A percentile compares a stretch with the other conserved stretches of the same genome.
These are phyloP conservation scores for Trichosporon ovoides DNA, from an alignment of 1,284 basidiomycete genomes.

Conservation along the genomic window DNA sequence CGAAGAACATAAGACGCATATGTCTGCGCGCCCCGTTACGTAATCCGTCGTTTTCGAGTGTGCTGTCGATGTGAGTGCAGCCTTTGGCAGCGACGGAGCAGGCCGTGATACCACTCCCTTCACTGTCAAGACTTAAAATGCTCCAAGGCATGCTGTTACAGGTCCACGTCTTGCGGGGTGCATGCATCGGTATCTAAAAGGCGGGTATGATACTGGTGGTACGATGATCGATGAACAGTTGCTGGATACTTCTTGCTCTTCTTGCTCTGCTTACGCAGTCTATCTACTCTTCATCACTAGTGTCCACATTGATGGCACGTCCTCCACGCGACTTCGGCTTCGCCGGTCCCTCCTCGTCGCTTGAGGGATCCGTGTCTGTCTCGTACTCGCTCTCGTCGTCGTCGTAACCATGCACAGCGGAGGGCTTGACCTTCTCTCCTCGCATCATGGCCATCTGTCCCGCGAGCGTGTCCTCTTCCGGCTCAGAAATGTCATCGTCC, in stretches of 20 bases:
- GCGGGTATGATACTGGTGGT: background rate
- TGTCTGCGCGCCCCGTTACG: too few species aligned
- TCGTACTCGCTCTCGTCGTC: constrained; percentile 50
- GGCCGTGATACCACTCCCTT: too few species aligned
- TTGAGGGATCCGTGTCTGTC: constrained; percentile 49
- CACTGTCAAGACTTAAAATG: too few species aligned
- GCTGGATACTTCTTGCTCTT: constrained; percentile 18
- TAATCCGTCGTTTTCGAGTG: too few species aligned
- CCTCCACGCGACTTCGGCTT: constrained; percentile 7
- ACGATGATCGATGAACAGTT: constrained; percentile 9
- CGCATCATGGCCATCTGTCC: constrained; percentile 99
- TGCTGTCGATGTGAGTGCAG: too few species aligned
- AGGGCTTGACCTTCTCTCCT: constrained; percentile 76
- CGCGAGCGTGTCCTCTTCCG: constrained; percentile 88
- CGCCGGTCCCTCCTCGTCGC: constrained; percentile 51
- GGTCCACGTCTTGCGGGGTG: background rate
- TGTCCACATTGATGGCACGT: constrained; percentile 49
- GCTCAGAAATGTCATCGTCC: constrained; percentile 92
- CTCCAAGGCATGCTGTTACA: too few species aligned
- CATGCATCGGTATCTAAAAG: constrained; percentile 4
- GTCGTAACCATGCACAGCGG: constrained; percentile 46
- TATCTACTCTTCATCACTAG: constrained; percentile 37
- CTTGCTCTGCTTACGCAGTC: constrained; percentile 42
- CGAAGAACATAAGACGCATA: too few species aligned
- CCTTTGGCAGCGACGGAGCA: too few species aligned